Base-by-base conservation (phyloP, 345 rosid species). In the Physaria fendleri region DNA sequence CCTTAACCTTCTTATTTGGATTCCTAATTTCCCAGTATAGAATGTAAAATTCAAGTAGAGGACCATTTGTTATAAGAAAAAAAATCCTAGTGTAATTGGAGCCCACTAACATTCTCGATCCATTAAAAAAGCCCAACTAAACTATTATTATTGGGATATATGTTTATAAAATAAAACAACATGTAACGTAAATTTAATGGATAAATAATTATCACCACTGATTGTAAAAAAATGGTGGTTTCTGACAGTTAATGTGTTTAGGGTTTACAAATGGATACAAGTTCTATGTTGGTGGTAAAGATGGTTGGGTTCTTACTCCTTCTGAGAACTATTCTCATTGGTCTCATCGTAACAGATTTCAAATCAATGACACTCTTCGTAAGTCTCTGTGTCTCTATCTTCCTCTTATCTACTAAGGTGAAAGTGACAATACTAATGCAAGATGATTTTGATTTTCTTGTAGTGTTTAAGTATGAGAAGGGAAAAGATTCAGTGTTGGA, bases 331-430 rank as follows among this genome's bases (percentile, higher is more conserved):
- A 84, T 77, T 53, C 76, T 66, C 90, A 79, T 30, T 85, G 98
- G 96, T 85, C 96, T 40, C 85, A 75, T n/a, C 77, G 95, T 46
- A 79, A 69, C 61, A 70, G 98, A 68, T 91, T 91, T 65, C 94
- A 79, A 79, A 80, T 85, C 51, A 87, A 87, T 60, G 95, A 90
- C 64, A 82, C 86, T 59, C 84, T 90, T 53, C 29, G 95, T 83
- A 79, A 66, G 79, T 54, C 53, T 34, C 16, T 47, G n/a, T n/a
- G n/a, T n/a, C n/a, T n/a, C n/a, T n/a, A n/a, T n/a, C n/a, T 6
- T 32, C 20, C 43, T 32, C 29, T 29, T 23, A 0, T 27, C 34
- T 25, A 5, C 9, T 21, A 46, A 22, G 2, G 24, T 22, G 24
- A 2, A n/a, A 41, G 39, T 34, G 6, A 34, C 8, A 12, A 18